These are phyloP conservation scores for Claviceps digitariae DNA, from an alignment of 2,329 filamentous ascomycete species.

Conservation along the genomic window DNA sequence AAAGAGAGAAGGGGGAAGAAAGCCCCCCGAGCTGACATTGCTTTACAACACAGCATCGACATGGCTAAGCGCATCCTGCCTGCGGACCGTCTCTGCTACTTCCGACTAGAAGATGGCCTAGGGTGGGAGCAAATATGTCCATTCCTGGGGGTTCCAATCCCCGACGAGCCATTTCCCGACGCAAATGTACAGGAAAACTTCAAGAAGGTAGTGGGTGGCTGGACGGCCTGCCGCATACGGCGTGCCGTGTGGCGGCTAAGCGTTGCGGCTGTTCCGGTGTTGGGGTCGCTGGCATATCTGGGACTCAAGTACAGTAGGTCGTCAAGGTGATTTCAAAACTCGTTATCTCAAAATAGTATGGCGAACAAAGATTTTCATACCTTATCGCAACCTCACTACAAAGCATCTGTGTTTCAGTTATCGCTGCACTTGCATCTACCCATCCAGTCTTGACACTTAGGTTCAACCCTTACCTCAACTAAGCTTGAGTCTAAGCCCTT, in stretches of 20 bases:
- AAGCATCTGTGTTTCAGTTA: too few relatives aligned
- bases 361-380: too few relatives aligned
- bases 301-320: slow-evolving; percentile 2
- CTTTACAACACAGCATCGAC: slow-evolving; percentile 10
- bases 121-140: slow-evolving; percentile 23
- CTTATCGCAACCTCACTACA: too few relatives aligned
- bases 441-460: too few relatives aligned
- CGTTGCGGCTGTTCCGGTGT: neutral
- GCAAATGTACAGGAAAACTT: neutral
- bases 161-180: slow-evolving; percentile 7
- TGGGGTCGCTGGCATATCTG: neutral
- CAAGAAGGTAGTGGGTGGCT: neutral
- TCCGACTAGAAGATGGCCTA: slow-evolving; percentile 21
- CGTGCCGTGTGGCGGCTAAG: neutral
- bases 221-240: neutral
- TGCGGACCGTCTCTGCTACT: slow-evolving; percentile 14
- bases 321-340: too few relatives aligned
- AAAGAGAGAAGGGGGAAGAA: neutral
- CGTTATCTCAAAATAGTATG: too few relatives aligned
- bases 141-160: slow-evolving; percentile 17
- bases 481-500: too few relatives aligned
- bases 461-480: too few relatives aligned
- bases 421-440: too few relatives aligned
- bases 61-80: slow-evolving; percentile 15
- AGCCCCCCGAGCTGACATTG: neutral